Conservation (phyloP, 179 eudicot genomes). For the Beta corolliflora region DNA sequence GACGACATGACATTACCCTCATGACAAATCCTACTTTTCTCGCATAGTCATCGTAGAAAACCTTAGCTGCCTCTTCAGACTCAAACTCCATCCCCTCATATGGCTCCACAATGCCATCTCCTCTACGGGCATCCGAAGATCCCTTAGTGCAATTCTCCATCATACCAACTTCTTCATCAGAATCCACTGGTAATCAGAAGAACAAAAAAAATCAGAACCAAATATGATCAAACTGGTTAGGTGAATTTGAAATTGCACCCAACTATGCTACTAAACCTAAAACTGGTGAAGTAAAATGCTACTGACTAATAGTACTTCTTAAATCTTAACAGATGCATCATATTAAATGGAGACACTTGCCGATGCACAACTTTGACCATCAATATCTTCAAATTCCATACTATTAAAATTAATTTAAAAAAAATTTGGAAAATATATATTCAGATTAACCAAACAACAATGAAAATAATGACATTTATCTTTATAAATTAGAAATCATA, state of each 20-base stretch:
- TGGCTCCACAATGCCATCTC: conserved; percentile 30
- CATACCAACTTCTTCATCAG: not conserved
- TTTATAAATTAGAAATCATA: no score
- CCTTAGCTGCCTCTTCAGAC: conserved; percentile 59
- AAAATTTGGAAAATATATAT: no score
- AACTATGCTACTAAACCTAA: not conserved
- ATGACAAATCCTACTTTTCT: conserved; percentile 55
- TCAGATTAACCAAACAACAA: no score
- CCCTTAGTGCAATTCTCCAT: not conserved
- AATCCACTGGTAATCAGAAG: not conserved
- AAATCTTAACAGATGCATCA: no score
- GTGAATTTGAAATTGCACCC: not conserved
- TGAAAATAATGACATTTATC: no score
- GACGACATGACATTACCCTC: conserved; percentile 38
- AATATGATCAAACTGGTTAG: not conserved
- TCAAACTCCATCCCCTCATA: conserved; percentile 59
- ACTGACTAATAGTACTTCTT: no score
- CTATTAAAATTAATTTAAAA: no score
- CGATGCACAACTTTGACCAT: no score
- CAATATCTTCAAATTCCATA: no score
- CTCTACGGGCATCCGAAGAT: not conserved
- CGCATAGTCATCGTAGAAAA: conserved; percentile 56
- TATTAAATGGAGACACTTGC: no score
- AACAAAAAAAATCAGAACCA: not conserved
- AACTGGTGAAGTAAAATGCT: not conserved